These are phyloP conservation scores for Rhododendron kiyosumense DNA, from an alignment of 148 eudicot species.

Conservation along the genomic window DNA sequence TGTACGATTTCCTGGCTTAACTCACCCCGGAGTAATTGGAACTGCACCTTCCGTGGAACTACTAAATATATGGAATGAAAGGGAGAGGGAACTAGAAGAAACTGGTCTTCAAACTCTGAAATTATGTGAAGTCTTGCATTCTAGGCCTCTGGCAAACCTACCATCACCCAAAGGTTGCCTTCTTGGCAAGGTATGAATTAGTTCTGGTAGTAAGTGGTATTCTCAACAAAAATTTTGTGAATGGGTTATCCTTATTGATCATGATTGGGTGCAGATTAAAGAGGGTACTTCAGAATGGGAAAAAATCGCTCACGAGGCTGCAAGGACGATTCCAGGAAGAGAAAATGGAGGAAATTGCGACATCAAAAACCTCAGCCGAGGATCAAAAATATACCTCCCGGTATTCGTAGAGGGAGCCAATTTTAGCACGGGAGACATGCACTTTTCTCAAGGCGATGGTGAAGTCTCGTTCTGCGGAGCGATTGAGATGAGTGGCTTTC, in stretches of 20 bases:
- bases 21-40: conserved; percentile 93
- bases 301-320: conserved; percentile 74
- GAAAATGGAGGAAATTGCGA: conserved; percentile 98
- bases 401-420: conserved; percentile 96
- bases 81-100: conserved; percentile 77
- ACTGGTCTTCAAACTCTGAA: conserved; percentile 60
- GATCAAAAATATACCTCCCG: conserved; percentile 90
- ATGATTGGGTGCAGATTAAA: conserved; percentile 43
- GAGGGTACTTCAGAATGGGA: conserved; percentile 72
- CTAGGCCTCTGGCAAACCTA: conserved; percentile 80
- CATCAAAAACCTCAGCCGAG: conserved; percentile 89
- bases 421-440: conserved; percentile 96
- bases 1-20: conserved; percentile 86
- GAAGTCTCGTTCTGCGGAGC: conserved; percentile 96
- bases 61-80: conserved; percentile 76
- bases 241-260: neutral
- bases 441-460: conserved; percentile 96
- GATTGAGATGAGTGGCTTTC: conserved; percentile 96
- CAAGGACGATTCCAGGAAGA: conserved; percentile 91
- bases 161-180: conserved; percentile 82
- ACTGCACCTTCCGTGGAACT: conserved; percentile 93
- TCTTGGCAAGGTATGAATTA: conserved; percentile 65
- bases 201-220: neutral
- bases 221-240: neutral
- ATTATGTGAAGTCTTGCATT: conserved; percentile 81